These are phyloP conservation scores for Didymellaceae sp. DNA, from an alignment of 2,329 filamentous ascomycete species.

Conservation along the genomic window DNA sequence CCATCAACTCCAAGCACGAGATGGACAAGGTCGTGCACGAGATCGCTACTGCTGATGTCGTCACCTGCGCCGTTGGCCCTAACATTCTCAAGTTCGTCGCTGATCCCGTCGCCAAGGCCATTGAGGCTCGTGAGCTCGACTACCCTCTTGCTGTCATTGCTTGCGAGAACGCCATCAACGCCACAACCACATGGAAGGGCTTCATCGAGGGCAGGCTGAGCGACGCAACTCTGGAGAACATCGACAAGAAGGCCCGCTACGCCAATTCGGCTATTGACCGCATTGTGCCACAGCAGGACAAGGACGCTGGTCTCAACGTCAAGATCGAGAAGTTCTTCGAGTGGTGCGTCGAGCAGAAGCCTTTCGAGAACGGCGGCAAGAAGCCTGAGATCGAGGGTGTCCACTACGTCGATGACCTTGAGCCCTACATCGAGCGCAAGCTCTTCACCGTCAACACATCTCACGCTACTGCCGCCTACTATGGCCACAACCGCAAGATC, in stretches of 20 bases:
- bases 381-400: constrained; percentile 83
- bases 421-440: constrained; percentile 98
- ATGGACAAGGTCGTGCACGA: constrained; percentile 82
- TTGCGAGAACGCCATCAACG: constrained; percentile 97
- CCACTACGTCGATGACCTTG: constrained; percentile 89
- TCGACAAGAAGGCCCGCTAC: constrained; percentile 80
- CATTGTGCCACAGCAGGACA: constrained; percentile 90
- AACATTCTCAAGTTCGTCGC: constrained; percentile 97
- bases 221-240: constrained; percentile 68
- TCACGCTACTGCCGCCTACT: constrained; percentile 95
- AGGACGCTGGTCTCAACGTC: constrained; percentile 82
- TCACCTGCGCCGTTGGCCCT: constrained; percentile 96
- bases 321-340: constrained; percentile 99
- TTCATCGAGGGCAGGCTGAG: constrained; percentile 80
- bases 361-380: constrained; percentile 72
- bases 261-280: constrained; percentile 99
- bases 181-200: constrained; percentile 83
- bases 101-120: constrained; percentile 91
- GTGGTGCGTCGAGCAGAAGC: constrained; percentile 92
- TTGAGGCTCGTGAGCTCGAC: constrained; percentile 72
- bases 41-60: constrained; percentile 84
- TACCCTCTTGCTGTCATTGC: constrained; percentile 89
- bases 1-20: constrained; percentile 91
- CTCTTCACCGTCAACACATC: constrained; percentile 99
- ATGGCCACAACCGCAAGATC: constrained; percentile 86